Evolutionary conservation across 805 yeast genomes (phyloP), one percentile per base, ranked within the genome.

Genomic region (Wickerhamiella parazyma): DNA sequence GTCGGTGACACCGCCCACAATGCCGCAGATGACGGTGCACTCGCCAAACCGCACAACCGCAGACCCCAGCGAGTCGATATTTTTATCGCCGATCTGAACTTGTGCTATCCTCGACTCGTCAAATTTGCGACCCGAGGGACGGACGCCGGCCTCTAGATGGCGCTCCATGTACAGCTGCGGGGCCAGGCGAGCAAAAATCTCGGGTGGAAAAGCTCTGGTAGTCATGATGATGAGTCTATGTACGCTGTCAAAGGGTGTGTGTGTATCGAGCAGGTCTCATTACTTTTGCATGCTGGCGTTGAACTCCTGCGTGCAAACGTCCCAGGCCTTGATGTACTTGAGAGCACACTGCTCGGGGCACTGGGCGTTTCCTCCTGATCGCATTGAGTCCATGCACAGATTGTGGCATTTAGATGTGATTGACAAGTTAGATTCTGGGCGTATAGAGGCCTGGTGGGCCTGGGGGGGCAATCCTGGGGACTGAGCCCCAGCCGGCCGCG

Each of bases 281-380:
- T 28, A 16, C n/a, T n/a, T 28, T 12, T 11, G 12, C 31, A 28
- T 12, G 16, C 16, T 28, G 31, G 31, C 14, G 12, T 28, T 28
- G 12, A 29, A 29, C 22, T 39, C 42, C 7, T 31, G 25, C 12
- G 36, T 39, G 35, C 41, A 31, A 36, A 78, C 68, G 55, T 86
- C 85, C 95, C 95, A 87, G 26, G 93, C 76, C 60, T 80, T 74
- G 89, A 86, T 79, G 62, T 83, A 87, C 64, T 84, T 87, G 50
- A 80, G 78, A 53, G 81, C 70, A 60, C 97, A 87, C 59, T 78
- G 80, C 47, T 70, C 73, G 38, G 83, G 71, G 64, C 95, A 86
- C 22, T 62, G 55, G 45, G 74, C 73, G 42, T 55, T 86, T 85
- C 6, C 65, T 69, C 1, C 67, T 51, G 40, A 66, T 60, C 45